Evolutionary conservation across 495 filamentous ascomycete species (phyloP).

Genomic region (Mycothermus thermophilus): DNA sequence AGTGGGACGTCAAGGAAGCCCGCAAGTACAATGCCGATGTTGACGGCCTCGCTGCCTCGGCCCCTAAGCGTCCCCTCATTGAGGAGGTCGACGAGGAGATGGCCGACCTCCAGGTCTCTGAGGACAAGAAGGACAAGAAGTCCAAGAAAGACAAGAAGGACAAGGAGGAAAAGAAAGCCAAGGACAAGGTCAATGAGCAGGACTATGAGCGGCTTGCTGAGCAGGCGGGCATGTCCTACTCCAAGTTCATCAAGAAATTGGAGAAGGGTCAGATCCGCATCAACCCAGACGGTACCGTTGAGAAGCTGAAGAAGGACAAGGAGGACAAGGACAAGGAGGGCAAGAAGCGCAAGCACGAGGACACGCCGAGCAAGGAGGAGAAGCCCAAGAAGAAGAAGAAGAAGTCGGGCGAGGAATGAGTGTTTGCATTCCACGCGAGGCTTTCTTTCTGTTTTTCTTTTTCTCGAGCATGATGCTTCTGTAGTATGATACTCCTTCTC

Average conservation of each 20-base stretch:
- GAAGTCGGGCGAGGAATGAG: slow-evolving; percentile 29
- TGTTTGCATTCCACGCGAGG: slow-evolving; percentile 1
- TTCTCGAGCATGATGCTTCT: slow-evolving; percentile 12
- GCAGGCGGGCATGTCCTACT: slow-evolving; percentile 47
- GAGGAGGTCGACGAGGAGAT: slow-evolving; percentile 42
- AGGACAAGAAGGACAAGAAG: slow-evolving; percentile 5
- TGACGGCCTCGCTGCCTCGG: slow-evolving; percentile 66
- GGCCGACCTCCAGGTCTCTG: slow-evolving; percentile 33
- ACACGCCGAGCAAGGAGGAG: slow-evolving; percentile 22
- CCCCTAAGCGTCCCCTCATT: slow-evolving; percentile 44
- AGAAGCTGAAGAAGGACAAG: slow-evolving; percentile 41
- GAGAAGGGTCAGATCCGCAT: slow-evolving; percentile 51
- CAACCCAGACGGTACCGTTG: slow-evolving; percentile 40
- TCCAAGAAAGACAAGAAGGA: slow-evolving; percentile 16
- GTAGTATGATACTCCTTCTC: slow-evolving; percentile 27
- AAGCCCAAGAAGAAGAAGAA: slow-evolving; percentile 36
- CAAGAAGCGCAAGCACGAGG: slow-evolving; percentile 28
- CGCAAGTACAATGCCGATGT: slow-evolving; percentile 92
- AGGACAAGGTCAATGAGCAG: slow-evolving; percentile 34
- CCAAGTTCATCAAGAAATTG: slow-evolving; percentile 50
- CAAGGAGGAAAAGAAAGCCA: slow-evolving; percentile 13
- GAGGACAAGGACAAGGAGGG: slow-evolving; percentile 36
- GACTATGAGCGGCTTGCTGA: slow-evolving; percentile 41
- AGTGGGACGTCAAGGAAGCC: slow-evolving; percentile 88
- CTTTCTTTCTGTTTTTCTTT: slow-evolving; percentile 10